Evolutionary conservation across 306 rosid species (phyloP).

Genomic region (Lotus japonicus): DNA sequence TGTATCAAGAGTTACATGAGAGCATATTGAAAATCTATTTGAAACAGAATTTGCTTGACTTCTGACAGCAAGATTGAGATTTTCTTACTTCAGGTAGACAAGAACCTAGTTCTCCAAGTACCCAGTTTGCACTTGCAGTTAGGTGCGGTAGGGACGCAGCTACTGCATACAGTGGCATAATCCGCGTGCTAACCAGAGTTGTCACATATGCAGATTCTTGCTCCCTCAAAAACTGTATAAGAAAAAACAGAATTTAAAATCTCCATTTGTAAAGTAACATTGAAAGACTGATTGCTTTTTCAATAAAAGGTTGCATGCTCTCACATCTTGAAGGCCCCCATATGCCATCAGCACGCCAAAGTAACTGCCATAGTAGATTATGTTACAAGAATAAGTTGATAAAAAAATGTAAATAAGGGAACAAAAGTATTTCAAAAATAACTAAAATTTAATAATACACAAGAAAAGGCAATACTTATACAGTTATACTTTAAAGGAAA

Average conservation of each 20-base stretch:
- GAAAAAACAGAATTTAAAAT: not conserved
- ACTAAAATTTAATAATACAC: not conserved
- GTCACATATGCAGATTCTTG: conserved; percentile 55
- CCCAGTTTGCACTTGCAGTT: conserved; percentile 89
- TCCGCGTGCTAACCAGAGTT: conserved; percentile 46
- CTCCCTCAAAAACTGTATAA: conserved; percentile 75
- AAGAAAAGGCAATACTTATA: not conserved
- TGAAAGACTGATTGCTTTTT: not conserved
- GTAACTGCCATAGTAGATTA: conserved; percentile 52
- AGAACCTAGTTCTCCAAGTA: conserved; percentile 81
- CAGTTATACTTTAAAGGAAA: not conserved
- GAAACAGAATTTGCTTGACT: conserved; percentile 9
- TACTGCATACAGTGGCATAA: conserved; percentile 58
- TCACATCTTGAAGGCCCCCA: conserved; percentile 81
- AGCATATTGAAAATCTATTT: not conserved
- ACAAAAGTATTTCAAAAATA: not conserved
- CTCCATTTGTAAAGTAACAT: not conserved
- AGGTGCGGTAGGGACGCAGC: conserved; percentile 49
- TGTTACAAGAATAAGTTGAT: conserved; percentile 5
- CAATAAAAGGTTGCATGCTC: conserved; percentile 34
- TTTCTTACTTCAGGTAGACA: conserved; percentile 75
- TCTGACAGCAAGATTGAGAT: conserved; percentile 25
- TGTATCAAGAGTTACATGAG: not conserved
- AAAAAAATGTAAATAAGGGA: not conserved
- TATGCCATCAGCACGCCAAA: conserved; percentile 82